phyloP scores from a whole-genome alignment of 345 rosid genomes.

The Erodium maritimum region DNA sequence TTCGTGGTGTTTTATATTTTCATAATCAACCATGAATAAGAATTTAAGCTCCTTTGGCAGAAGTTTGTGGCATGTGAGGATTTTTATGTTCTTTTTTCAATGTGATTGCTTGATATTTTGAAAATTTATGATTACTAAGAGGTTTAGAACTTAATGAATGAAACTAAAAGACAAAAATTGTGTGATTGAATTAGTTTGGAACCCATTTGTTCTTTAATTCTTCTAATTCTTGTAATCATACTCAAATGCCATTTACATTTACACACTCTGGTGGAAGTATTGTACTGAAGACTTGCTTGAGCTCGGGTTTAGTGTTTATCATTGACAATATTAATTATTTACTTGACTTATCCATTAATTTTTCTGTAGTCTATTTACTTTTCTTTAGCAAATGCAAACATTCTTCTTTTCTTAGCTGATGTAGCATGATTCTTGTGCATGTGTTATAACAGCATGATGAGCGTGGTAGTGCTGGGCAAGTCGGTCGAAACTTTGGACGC shows the following conservation, averaged over 20 bases:
- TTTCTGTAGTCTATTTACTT: conserved; percentile 21
- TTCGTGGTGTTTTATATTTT: neutral
- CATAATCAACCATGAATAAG: neutral
- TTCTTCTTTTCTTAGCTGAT: conserved; percentile 37
- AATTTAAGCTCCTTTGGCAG: neutral
- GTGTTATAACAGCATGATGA: conserved; percentile 88
- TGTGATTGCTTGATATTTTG: no score
- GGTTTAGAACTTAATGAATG: no score
- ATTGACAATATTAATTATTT: conserved; percentile 7
- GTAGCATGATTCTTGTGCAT: conserved; percentile 49
- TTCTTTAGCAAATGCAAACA: conserved; percentile 31
- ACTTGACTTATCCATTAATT: conserved; percentile 1
- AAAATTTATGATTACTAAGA: no score
- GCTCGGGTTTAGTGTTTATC: no score
- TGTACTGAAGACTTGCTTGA: no score
- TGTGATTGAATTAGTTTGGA: no score
- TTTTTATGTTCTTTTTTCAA: no score
- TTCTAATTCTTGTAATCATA: no score
- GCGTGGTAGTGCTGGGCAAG: conserved; percentile 50
- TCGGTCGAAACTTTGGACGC: conserved; percentile 43
- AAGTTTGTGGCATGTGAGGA: neutral
- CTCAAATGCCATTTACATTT: no score
- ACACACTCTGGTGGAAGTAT: no score
- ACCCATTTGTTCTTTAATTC: no score
- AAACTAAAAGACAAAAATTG: no score